Conservation (phyloP, 2,329 filamentous ascomycete genomes). For the Arachnomyces sp. region DNA sequence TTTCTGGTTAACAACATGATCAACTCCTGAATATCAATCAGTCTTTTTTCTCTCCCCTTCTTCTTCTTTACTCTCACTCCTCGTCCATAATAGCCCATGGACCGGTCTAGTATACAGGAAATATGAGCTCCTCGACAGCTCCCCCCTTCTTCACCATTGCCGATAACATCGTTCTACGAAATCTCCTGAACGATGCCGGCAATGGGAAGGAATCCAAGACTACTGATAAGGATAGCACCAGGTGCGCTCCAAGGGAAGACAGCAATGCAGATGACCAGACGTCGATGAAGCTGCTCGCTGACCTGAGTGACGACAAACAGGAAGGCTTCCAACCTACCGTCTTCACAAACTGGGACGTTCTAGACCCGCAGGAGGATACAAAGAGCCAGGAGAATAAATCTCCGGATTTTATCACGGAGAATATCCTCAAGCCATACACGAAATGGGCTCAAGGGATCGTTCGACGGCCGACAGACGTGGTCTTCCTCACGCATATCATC, state of each 20-base stretch:
- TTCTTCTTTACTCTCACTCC: no score
- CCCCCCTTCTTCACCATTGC: constrained; percentile 24
- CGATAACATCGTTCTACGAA: constrained; percentile 33
- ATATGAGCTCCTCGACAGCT: no score
- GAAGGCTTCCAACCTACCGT: constrained; percentile 49
- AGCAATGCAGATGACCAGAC: constrained; percentile 14
- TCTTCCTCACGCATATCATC: constrained; percentile 69
- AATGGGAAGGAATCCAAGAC: constrained; percentile 7
- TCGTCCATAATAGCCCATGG: no score
- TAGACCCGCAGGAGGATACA: constrained; percentile 30
- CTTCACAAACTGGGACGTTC: constrained; percentile 46
- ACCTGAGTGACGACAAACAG: constrained; percentile 43
- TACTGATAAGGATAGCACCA: constrained; percentile 6
- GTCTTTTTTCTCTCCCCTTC: no score
- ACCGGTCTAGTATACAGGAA: no score
- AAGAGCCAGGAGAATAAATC: constrained; percentile 17
- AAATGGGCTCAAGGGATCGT: constrained; percentile 49
- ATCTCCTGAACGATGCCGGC: constrained; percentile 27
- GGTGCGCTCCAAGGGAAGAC: constrained; percentile 3
- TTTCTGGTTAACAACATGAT: no score
- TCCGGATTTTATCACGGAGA: constrained; percentile 36
- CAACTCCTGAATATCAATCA: not conserved
- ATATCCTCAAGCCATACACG: constrained; percentile 55
- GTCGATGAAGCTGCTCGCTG: constrained; percentile 39
- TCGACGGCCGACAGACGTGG: constrained; percentile 62